A percentile compares a stretch with the other conserved stretches of the same genome.
phyloP scores from a whole-genome alignment of 176 grass and related monocot species.

The Areca catechu region DNA sequence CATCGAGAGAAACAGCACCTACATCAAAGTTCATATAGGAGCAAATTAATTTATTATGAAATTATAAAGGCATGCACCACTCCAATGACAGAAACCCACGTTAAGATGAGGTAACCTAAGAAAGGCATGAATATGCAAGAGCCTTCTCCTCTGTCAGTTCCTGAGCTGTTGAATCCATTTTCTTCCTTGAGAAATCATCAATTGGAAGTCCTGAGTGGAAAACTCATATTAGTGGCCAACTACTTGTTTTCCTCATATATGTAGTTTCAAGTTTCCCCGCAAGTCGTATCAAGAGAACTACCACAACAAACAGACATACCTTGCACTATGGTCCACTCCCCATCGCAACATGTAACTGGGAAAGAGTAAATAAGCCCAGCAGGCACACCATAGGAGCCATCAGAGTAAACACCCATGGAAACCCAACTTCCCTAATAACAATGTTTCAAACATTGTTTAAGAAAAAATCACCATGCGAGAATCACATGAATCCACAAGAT shows the following conservation, averaged over 20 bases:
- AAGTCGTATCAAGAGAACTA: no score
- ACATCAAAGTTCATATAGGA: no score
- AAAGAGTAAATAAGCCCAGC: conserved; percentile 93
- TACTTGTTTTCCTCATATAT: no score
- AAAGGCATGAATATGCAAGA: conserved; percentile 83
- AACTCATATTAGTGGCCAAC: no score
- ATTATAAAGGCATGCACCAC: no score
- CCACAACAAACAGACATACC: conserved; percentile 24
- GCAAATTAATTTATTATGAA: no score
- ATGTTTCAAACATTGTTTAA: background rate
- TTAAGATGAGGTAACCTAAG: conserved; percentile 22
- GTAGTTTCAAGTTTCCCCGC: no score
- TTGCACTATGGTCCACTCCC: conserved; percentile 89
- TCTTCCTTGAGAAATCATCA: conserved; percentile 84
- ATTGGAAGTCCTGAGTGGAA: conserved; percentile 52
- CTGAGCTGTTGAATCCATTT: conserved; percentile 73
- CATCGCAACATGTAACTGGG: conserved; percentile 66
- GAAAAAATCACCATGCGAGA: no score
- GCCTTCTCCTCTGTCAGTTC: conserved; percentile 88
- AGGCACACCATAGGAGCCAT: conserved; percentile 86
- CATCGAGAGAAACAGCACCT: no score
- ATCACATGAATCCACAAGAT: no score
- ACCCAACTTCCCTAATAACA: conserved; percentile 64
- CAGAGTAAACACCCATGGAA: conserved; percentile 95
- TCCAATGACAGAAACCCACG: no score